Percentiles rank a stretch among this genome's conserved stretches.
Conservation (phyloP, 169 alveolate genomes). For the Plasmodium knowlesi region DNA sequence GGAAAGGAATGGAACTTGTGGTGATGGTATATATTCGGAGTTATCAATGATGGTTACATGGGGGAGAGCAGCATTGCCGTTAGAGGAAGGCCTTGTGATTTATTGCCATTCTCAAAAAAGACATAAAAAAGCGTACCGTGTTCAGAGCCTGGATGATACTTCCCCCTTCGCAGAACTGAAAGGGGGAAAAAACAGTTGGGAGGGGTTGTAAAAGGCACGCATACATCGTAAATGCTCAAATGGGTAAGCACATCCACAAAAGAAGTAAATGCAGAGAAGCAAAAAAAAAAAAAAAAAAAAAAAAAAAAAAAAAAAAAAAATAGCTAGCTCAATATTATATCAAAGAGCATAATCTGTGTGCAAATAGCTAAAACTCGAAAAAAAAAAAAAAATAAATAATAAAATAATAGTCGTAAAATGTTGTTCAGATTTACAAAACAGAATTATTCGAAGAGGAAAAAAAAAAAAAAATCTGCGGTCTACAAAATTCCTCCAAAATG, state of each 20-base stretch:
- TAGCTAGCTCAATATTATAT: no score
- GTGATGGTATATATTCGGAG: neutral
- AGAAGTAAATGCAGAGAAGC: neutral
- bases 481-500: neutral
- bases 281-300: neutral
- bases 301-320: no score
- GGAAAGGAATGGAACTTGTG: neutral
- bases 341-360: no score
- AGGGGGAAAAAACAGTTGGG: neutral
- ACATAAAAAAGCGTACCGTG: constrained; percentile 1
- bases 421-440: no score
- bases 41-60: neutral
- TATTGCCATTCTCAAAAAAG: neutral
- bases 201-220: neutral
- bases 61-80: neutral
- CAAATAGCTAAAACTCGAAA: no score
- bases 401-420: no score
- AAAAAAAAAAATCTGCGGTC: neutral
- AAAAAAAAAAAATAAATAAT: no score
- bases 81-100: neutral
- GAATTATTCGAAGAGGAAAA: neutral
- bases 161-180: constrained; percentile 61
- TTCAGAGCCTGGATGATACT: constrained; percentile 25
- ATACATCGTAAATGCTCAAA: neutral
- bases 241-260: neutral